Base-by-base conservation (phyloP, 2,329 filamentous ascomycete species). In the Calonectria pseudoturangicola region DNA sequence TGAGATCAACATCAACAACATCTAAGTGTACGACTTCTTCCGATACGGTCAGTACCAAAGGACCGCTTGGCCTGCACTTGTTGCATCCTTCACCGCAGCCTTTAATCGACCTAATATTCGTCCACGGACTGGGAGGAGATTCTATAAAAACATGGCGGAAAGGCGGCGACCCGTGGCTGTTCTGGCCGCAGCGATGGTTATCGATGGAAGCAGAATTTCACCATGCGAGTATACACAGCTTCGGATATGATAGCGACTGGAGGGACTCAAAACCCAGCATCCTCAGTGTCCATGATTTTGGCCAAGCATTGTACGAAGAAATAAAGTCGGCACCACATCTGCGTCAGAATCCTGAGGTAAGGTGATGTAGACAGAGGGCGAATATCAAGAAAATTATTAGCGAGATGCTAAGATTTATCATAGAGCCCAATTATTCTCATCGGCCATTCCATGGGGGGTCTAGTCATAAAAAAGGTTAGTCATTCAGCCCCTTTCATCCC, bases 141-240 rank as follows among this genome's bases (percentile, higher is more conserved):
- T 85, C 85, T 3, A 79, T 79, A 2, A 83, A 83, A 69, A 86
- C 86, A 71, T 88, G 86, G 86, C 80, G 80, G 8, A 83, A 84
- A 67, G 75, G 79, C 0, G 62, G 75, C 2, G 77, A 84, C 56
- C 78, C 75, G 0, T 64, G 70, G 0, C 72, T 80, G 13, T 87
- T 84, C 72, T 87, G 86, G 86, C 86, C 86, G 0, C 74, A 82
- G 70, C 66, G 77, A 36, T 87, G 83, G 83, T 79, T 87, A 0
- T 83, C 85, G 0, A 66, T 60, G 18, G 83, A 85, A n/a, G 62
- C 75, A 0, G 81, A 75, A 0, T 77, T 85, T 10, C 33, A 67
- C 5, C 70, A 81, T 56, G 81, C 75, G 2, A 79, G 75, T 30
- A 80, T 83, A 4, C 78, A 82, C 51, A 80, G 73, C 33, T 84